Evolutionary conservation across 805 yeast genomes (phyloP).

Genomic region (Teunomyces tritomae): DNA sequence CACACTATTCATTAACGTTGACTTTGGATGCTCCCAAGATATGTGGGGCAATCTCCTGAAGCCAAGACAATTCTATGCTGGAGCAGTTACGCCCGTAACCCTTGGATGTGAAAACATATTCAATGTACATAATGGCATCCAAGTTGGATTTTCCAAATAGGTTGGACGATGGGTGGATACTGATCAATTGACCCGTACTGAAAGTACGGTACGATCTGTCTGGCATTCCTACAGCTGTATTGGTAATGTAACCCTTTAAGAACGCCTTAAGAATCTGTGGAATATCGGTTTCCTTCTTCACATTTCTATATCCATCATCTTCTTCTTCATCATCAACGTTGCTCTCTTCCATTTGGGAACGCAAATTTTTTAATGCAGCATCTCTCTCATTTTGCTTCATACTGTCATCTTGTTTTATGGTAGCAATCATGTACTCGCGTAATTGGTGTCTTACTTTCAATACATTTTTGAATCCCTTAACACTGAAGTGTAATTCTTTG

Average conservation of each 20-base stretch:
- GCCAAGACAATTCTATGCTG: constrained; percentile 77
- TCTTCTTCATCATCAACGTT: constrained; percentile 18
- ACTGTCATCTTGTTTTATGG: constrained; percentile 42
- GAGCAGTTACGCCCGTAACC: constrained; percentile 92
- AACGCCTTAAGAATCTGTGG: constrained; percentile 71
- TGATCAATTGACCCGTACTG: constrained; percentile 75
- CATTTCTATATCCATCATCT: constrained; percentile 15
- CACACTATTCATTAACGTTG: constrained; percentile 21
- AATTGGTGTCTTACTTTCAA: constrained; percentile 73
- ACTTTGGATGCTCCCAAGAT: constrained; percentile 45
- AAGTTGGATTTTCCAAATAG: constrained; percentile 70
- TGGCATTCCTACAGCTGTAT: constrained; percentile 92
- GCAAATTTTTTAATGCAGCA: constrained; percentile 22
- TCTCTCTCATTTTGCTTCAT: constrained; percentile 25
- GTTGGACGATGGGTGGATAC: constrained; percentile 88
- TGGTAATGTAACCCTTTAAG: constrained; percentile 76
- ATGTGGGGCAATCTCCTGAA: constrained; percentile 77
- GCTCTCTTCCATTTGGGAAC: constrained; percentile 23
- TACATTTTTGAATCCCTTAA: constrained; percentile 79
- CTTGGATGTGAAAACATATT: constrained; percentile 87
- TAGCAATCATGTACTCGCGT: constrained; percentile 57
- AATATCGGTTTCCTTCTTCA: constrained; percentile 43
- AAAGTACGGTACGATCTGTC: constrained; percentile 90
- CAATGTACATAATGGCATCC: constrained; percentile 92
- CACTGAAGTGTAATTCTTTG: constrained; percentile 68